These are phyloP conservation scores for Schwanniomyces etchellsii DNA, from an alignment of 1,139 yeast genomes.

Conservation along the genomic window DNA sequence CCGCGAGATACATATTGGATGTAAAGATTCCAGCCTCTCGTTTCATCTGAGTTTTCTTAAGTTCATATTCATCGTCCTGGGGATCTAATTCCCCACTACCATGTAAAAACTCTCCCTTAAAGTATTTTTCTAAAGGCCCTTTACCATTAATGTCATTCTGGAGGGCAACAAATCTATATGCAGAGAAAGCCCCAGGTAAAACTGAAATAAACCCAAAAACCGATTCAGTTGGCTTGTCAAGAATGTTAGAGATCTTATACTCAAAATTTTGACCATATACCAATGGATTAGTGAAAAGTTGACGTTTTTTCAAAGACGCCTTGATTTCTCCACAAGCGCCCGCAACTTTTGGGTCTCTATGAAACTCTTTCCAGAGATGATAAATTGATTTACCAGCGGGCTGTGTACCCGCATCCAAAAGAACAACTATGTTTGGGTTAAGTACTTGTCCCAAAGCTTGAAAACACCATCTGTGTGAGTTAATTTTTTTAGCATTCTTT, in stretches of 20 bases:
- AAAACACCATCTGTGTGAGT: conserved; percentile 48
- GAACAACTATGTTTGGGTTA: conserved; percentile 38
- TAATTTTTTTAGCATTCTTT: conserved; percentile 42
- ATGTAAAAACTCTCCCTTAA: conserved; percentile 45
- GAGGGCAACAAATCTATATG: conserved; percentile 86
- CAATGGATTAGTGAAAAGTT: conserved; percentile 39
- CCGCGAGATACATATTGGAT: conserved; percentile 47
- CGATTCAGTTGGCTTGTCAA: conserved; percentile 93
- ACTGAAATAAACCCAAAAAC: conserved; percentile 91
- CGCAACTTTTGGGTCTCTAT: conserved; percentile 42
- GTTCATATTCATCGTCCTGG: conserved; percentile 39
- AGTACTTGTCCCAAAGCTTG: conserved; percentile 43
- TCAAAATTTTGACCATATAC: conserved; percentile 47
- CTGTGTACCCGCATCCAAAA: conserved; percentile 46
- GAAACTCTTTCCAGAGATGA: conserved; percentile 46
- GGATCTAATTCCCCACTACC: conserved; percentile 42
- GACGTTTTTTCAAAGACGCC: conserved; percentile 36
- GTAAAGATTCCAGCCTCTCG: conserved; percentile 48
- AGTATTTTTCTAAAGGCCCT: conserved; percentile 45
- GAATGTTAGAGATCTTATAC: conserved; percentile 92
- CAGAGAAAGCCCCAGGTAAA: conserved; percentile 93
- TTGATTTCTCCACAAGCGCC: conserved; percentile 50
- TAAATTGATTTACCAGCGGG: conserved; percentile 42
- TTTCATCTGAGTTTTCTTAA: conserved; percentile 33
- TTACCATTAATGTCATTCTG: conserved; percentile 87